Evolutionary conservation across 108 stramenopile species (phyloP).

Genomic region (Phaeodactylum tricornutum): DNA sequence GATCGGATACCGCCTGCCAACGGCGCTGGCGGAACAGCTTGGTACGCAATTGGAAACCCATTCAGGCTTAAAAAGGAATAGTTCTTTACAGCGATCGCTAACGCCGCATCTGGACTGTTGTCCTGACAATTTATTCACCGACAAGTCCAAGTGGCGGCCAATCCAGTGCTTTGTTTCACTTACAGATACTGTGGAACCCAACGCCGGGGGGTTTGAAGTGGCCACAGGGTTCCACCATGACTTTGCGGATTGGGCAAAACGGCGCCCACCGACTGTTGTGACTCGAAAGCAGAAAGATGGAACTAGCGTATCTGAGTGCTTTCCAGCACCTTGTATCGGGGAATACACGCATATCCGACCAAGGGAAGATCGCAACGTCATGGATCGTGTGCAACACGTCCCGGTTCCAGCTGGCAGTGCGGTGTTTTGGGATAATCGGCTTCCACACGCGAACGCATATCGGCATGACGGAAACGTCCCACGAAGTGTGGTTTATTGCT

Average conservation of each 20-base stretch:
- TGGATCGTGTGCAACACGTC: conserved; percentile 63
- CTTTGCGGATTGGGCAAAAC: conserved; percentile 63
- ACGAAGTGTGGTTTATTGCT: conserved; percentile 79
- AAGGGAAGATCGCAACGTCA: conserved; percentile 60
- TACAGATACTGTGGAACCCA: conserved; percentile 59
- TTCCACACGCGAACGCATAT: conserved; percentile 85
- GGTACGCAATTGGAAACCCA: conserved; percentile 22
- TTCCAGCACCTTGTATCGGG: conserved; percentile 66
- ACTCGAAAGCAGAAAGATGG: conserved; percentile 1
- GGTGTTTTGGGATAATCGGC: conserved; percentile 87
- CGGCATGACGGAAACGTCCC: conserved; percentile 45
- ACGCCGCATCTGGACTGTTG: conserved; percentile 94
- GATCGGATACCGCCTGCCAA: conserved; percentile 79
- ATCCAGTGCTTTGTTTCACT: conserved; percentile 89
- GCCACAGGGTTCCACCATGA: conserved; percentile 82
- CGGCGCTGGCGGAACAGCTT: conserved; percentile 38
- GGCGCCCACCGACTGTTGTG: conserved; percentile 15
- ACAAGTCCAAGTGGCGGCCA: conserved; percentile 76
- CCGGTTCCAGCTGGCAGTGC: conserved; percentile 74
- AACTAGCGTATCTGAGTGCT: background rate
- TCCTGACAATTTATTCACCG: conserved; percentile 41
- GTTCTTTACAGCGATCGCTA: conserved; percentile 74
- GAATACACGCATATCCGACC: conserved; percentile 88
- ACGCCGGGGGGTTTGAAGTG: conserved; percentile 90
- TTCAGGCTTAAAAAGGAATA: conserved; percentile 21